Percentiles rank a stretch among this genome's conserved stretches.
These are phyloP conservation scores for Candida succiphila DNA, from an alignment of 805 yeast species.

Conservation along the genomic window DNA sequence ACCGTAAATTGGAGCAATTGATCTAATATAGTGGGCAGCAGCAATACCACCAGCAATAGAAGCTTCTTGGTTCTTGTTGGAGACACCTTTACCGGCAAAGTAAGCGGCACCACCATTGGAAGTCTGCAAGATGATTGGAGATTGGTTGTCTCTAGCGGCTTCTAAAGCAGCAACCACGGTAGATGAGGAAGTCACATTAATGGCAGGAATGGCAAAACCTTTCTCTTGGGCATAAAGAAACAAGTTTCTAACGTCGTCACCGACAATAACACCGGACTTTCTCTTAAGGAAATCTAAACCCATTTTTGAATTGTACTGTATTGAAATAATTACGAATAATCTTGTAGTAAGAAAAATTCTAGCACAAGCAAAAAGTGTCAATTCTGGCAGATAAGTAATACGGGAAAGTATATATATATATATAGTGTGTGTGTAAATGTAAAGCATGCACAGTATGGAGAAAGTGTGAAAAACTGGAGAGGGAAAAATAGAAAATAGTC, in stretches of 20 bases:
- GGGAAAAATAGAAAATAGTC: no score
- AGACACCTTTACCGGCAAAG: constrained; percentile 99
- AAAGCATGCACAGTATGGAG: no score
- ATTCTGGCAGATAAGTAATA: neutral
- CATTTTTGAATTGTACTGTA: constrained; percentile 9
- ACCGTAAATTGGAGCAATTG: constrained; percentile 94
- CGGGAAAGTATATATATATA: no score
- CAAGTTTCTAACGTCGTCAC: constrained; percentile 84
- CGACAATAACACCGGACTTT: constrained; percentile 97
- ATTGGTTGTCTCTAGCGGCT: constrained; percentile 89
- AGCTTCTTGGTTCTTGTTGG: constrained; percentile 87
- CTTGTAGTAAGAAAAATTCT: no score
- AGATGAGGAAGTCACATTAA: constrained; percentile 95
- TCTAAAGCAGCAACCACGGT: constrained; percentile 95
- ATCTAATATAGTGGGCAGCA: constrained; percentile 95
- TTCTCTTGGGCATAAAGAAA: constrained; percentile 90
- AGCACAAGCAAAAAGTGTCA: no score
- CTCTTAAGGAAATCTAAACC: constrained; percentile 63
- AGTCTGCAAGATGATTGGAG: constrained; percentile 94
- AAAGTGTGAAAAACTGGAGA: no score
- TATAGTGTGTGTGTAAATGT: no score
- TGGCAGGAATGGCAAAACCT: constrained; percentile 96
- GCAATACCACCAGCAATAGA: constrained; percentile 93
- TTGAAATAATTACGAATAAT: no score
- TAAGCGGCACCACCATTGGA: constrained; percentile 99